These are phyloP conservation scores for Arabidopsis thaliana DNA, from an alignment of 345 rosid genomes.

Conservation along the genomic window TAIR10.1 NC_003076.8:4510501-4511000, in stretches of 20 bases:
- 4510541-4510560: constrained; percentile 92
- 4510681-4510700: constrained; percentile 33
- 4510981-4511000: constrained; percentile 77
- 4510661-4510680: constrained; percentile 17
- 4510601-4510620: constrained; percentile 89
- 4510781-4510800: constrained; percentile 94
- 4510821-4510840: constrained; percentile 91
- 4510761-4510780: constrained; percentile 91
- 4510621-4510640: constrained; percentile 88
- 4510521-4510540: constrained; percentile 53
- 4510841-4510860: constrained; percentile 88
- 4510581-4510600: constrained; percentile 92
- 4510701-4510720: constrained; percentile 85
- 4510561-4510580: constrained; percentile 98
- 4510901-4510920: constrained; percentile 25
- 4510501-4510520: constrained; percentile 31
- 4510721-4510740: constrained; percentile 85
- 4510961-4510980: constrained; percentile 88
- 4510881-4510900: constrained; percentile 1
- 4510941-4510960: constrained; percentile 23
- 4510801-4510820: constrained; percentile 95
- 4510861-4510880: constrained; percentile 89
- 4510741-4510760: constrained; percentile 63
- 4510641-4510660: constrained; percentile 13
- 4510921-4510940: constrained; percentile 10